Evolutionary conservation across 208 protist genomes (phyloP).

Genomic region (Leishmania tropica): DNA sequence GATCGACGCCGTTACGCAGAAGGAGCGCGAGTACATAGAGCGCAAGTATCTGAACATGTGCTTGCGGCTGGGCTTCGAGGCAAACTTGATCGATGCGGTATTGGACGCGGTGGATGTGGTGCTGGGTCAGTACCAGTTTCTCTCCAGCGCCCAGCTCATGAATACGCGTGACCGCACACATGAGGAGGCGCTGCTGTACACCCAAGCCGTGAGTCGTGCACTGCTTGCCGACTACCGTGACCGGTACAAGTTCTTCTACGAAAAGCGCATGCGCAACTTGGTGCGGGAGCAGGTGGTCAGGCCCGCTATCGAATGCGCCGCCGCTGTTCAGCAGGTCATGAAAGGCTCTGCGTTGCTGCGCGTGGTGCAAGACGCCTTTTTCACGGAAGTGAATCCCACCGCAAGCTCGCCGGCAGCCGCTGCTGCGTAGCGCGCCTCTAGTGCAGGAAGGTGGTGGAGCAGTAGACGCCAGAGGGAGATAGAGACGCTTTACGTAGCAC

Average conservation of each 20-base stretch:
- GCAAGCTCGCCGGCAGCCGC: neutral
- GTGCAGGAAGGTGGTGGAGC: neutral
- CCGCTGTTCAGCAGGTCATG: conserved; percentile 24
- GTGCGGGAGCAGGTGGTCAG: conserved; percentile 38
- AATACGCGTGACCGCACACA: conserved; percentile 33
- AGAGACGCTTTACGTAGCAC: neutral
- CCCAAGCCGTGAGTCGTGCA: conserved; percentile 45
- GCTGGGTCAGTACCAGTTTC: conserved; percentile 49
- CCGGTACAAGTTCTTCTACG: conserved; percentile 61
- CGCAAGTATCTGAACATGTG: conserved; percentile 66
- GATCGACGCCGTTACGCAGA: conserved; percentile 35
- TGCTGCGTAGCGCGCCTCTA: neutral
- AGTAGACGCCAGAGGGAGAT: neutral
- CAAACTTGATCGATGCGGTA: conserved; percentile 60
- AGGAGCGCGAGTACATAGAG: conserved; percentile 35
- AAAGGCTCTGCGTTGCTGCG: conserved; percentile 29
- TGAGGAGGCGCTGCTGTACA: conserved; percentile 48
- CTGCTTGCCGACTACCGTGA: conserved; percentile 51
- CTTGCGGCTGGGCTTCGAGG: conserved; percentile 63
- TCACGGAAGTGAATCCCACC: conserved; percentile 16
- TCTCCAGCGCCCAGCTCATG: conserved; percentile 30
- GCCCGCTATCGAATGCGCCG: conserved; percentile 29
- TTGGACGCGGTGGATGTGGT: conserved; percentile 75
- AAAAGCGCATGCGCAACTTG: conserved; percentile 59
- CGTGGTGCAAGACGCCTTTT: conserved; percentile 32